These are phyloP conservation scores for Colletotrichum shisoi DNA, from an alignment of 2,329 filamentous ascomycete genomes.

Conservation along the genomic window DNA sequence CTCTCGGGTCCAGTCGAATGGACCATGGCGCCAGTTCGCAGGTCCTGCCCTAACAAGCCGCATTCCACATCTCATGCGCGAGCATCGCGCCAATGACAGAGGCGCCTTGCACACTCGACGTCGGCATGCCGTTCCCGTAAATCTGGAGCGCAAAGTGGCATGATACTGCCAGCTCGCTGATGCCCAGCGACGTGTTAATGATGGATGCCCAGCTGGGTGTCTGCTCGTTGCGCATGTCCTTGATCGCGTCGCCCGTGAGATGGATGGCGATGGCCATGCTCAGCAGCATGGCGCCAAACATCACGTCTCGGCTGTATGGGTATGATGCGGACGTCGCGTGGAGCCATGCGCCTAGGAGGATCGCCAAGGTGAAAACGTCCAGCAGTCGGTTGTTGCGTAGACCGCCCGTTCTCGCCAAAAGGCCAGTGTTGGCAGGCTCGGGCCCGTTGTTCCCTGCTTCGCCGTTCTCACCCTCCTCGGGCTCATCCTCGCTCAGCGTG, in stretches of 20 bases:
- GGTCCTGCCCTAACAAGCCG: constrained; percentile 19
- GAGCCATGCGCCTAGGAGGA: constrained; percentile 35
- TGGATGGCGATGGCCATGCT: constrained; percentile 34
- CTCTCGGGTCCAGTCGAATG: background rate
- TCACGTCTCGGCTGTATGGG: constrained; percentile 37
- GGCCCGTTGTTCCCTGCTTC: constrained; percentile 6
- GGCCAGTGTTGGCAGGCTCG: constrained; percentile 10
- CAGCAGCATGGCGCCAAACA: constrained; percentile 39
- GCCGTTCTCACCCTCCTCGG: constrained; percentile 20
- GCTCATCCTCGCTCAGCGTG: constrained; percentile 48
- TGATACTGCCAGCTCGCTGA: constrained; percentile 35
- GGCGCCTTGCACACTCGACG: constrained; percentile 28
- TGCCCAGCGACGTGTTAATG: constrained; percentile 31
- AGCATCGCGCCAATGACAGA: constrained; percentile 37
- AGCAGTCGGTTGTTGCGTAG: constrained; percentile 35
- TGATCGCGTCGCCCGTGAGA: constrained; percentile 35
- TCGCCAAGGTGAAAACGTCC: constrained; percentile 37
- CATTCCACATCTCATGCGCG: constrained; percentile 37
- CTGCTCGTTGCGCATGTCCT: constrained; percentile 26
- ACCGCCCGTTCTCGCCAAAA: constrained; percentile 17
- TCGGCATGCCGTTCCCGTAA: constrained; percentile 25
- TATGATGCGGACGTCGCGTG: constrained; percentile 35
- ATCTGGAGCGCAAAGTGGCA: constrained; percentile 37
- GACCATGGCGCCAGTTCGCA: background rate
- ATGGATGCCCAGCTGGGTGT: constrained; percentile 32